phyloP scores from a whole-genome alignment of 495 filamentous ascomycete species.

The Aspergillus sclerotioniger region DNA sequence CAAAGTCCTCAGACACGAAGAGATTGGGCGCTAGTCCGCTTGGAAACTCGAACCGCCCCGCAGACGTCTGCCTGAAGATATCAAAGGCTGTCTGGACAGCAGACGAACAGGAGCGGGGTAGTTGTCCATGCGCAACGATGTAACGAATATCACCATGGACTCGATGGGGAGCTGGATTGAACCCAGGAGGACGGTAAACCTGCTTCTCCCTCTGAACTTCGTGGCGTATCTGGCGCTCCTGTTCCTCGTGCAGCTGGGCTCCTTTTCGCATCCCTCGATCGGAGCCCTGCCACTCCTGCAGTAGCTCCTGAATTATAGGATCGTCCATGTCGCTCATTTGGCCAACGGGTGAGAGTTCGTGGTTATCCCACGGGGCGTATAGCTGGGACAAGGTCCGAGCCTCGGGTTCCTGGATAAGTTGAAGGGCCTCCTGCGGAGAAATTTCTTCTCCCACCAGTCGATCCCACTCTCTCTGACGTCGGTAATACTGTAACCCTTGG shows the following conservation, averaged over 20 bases:
- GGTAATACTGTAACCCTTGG: conserved; percentile 14
- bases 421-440: neutral
- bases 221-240: conserved; percentile 61
- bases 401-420: conserved; percentile 16
- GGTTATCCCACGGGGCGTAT: conserved; percentile 12
- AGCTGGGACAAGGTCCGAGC: conserved; percentile 12
- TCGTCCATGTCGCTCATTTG: conserved; percentile 2
- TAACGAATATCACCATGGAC: conserved; percentile 30
- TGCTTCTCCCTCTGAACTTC: conserved; percentile 60
- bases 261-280: conserved; percentile 3
- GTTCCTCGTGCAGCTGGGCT: conserved; percentile 58
- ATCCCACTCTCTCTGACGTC: conserved; percentile 2
- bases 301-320: neutral
- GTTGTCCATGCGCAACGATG: neutral
- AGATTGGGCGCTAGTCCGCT: neutral
- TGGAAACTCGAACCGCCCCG: neutral
- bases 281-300: neutral
- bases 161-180: conserved; percentile 32
- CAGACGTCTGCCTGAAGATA: neutral
- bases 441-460: neutral
- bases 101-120: neutral
- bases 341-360: neutral
- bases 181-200: conserved; percentile 41
- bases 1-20: neutral
- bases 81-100: neutral